phyloP scores from a whole-genome alignment of 2,329 filamentous ascomycete species.

The Myriosclerotinia duriaeana region DNA sequence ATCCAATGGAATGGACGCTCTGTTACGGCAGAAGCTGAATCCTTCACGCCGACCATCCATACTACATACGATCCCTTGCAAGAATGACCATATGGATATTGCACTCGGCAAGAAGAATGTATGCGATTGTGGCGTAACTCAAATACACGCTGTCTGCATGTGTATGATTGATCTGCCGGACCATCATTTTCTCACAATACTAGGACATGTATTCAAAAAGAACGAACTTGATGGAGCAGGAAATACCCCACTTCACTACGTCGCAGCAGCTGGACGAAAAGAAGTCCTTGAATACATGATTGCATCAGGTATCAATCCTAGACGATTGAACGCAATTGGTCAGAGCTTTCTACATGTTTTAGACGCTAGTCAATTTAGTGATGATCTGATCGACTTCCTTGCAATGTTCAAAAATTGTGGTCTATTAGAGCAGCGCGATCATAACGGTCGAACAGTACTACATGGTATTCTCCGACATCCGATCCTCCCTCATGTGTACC shows the following conservation, averaged over 20 bases:
- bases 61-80: slow-evolving; percentile 16
- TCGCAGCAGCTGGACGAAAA: slow-evolving; percentile 21
- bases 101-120: background rate
- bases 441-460: slow-evolving; percentile 18
- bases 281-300: slow-evolving; percentile 19
- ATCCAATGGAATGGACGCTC: slow-evolving; percentile 9
- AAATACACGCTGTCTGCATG: slow-evolving; percentile 22
- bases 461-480: slow-evolving; percentile 21
- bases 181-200: slow-evolving; percentile 10
- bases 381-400: slow-evolving; percentile 20
- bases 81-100: slow-evolving; percentile 18
- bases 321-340: background rate
- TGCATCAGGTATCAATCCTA: slow-evolving; percentile 5
- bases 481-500: slow-evolving; percentile 17
- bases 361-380: slow-evolving; percentile 21
- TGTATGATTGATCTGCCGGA: slow-evolving; percentile 17
- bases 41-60: slow-evolving; percentile 11
- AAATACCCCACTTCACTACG: slow-evolving; percentile 22
- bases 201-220: slow-evolving; percentile 9
- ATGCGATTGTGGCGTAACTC: slow-evolving; percentile 20
- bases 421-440: slow-evolving; percentile 23
- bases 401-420: slow-evolving; percentile 15
- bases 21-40: slow-evolving; percentile 8
- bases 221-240: slow-evolving; percentile 16
- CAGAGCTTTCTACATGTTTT: slow-evolving; percentile 24